Percentiles rank a stretch among this genome's conserved stretches.
Evolutionary conservation across 352 stramenopile species (phyloP).

Genomic region (Plasmopara viticola): DNA sequence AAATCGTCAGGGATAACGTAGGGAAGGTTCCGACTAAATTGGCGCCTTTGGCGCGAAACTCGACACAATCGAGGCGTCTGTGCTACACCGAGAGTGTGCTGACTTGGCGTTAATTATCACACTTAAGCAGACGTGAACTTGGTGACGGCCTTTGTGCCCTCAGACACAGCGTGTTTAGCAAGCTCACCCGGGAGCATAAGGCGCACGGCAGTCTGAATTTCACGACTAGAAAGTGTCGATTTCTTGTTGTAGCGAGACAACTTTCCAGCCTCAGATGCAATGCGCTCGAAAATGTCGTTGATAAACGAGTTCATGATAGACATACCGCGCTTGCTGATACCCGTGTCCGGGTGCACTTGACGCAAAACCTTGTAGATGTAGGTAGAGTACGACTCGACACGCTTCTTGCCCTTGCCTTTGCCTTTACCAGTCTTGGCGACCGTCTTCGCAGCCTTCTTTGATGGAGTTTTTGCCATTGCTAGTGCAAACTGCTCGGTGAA

Average conservation of each 20-base stretch:
- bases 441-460: slow-evolving; percentile 89
- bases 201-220: slow-evolving; percentile 96
- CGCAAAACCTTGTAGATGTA: slow-evolving; percentile 93
- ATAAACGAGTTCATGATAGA: slow-evolving; percentile 99
- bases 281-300: slow-evolving; percentile 98
- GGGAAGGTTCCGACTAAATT: not conserved
- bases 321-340: slow-evolving; percentile 97
- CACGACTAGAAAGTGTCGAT: slow-evolving; percentile 92
- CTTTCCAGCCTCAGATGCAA: slow-evolving; percentile 94
- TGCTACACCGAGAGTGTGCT: not conserved
- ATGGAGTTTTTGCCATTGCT: slow-evolving; percentile 93
- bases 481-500: slow-evolving; percentile 28
- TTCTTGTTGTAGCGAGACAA: slow-evolving; percentile 99
- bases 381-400: slow-evolving; percentile 84
- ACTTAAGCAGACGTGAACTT: slow-evolving; percentile 89
- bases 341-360: slow-evolving; percentile 95
- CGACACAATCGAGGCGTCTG: too few species aligned
- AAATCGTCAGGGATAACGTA: slow-evolving; percentile 1
- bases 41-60: not conserved
- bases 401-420: slow-evolving; percentile 86
- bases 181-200: slow-evolving; percentile 95
- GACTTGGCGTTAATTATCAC: not conserved
- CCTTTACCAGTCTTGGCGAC: slow-evolving; percentile 69
- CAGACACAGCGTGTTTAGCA: slow-evolving; percentile 95
- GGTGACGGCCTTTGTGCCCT: slow-evolving; percentile 95